Evolutionary conservation across 73 alveolate species (phyloP).

Genomic region (Stentor roeselii): DNA sequence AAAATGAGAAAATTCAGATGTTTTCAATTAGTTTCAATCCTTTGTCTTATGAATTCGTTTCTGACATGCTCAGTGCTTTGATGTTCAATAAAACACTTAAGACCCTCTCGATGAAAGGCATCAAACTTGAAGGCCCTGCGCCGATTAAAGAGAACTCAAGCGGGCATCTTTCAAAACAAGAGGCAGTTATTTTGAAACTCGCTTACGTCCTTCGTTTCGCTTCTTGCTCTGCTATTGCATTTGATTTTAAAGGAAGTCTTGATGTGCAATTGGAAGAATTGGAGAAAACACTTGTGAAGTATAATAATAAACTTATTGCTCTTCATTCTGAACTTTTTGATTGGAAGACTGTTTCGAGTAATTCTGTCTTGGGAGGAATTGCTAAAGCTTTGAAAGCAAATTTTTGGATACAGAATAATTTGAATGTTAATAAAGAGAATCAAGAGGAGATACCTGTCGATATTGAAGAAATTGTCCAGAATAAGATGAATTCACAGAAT

Average conservation of each 20-base stretch:
- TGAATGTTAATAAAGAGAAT: neutral
- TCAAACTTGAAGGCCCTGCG: conserved; percentile 16
- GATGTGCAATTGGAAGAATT: neutral
- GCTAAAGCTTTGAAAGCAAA: conserved; percentile 5
- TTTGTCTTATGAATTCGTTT: neutral
- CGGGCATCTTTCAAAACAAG: conserved; percentile 23
- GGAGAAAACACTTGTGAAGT: conserved; percentile 8
- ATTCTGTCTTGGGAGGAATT: neutral
- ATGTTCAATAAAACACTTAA: neutral
- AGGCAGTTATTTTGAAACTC: neutral
- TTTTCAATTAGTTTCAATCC: neutral
- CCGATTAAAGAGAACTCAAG: conserved; percentile 24
- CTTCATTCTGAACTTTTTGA: neutral
- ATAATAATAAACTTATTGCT: neutral
- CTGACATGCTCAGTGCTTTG: neutral
- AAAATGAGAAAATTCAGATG: neutral
- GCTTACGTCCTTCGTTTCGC: neutral
- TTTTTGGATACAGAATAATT: neutral
- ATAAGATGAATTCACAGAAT: neutral
- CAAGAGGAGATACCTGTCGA: neutral
- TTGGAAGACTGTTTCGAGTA: neutral
- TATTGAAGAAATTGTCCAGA: neutral
- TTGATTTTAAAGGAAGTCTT: neutral
- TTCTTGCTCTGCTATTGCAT: neutral
- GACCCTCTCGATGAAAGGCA: neutral